Conservation (phyloP, 208 protist genomes). For the Angomonas deanei region DNA sequence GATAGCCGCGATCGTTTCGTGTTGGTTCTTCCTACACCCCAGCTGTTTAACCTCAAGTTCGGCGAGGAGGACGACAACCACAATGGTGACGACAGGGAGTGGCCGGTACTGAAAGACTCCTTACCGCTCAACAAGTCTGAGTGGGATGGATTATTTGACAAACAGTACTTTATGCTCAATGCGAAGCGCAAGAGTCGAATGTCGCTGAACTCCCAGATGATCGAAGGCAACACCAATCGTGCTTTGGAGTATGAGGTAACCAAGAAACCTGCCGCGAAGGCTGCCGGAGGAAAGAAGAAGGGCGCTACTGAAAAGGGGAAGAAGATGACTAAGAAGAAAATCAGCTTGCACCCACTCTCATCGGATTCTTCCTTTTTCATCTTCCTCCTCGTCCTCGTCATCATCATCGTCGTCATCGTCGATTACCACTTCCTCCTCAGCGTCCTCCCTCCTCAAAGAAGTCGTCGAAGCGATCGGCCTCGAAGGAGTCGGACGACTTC, state of each 20-base stretch:
- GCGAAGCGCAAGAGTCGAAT: neutral
- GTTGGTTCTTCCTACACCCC: constrained; percentile 32
- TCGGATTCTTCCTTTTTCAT: neutral
- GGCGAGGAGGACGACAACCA: neutral
- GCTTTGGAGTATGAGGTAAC: neutral
- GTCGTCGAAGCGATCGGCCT: neutral
- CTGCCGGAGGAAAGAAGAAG: neutral
- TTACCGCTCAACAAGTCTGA: constrained; percentile 16
- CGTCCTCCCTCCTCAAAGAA: neutral
- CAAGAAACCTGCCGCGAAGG: too few relatives aligned
- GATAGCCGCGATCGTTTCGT: constrained; percentile 32
- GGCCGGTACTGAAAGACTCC: constrained; percentile 10
- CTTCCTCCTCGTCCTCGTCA: constrained; percentile 5
- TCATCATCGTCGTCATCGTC: constrained; percentile 4
- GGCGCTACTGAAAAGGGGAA: neutral
- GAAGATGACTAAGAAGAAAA: neutral
- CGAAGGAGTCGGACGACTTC: constrained; percentile 9
- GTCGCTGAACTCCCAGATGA: neutral
- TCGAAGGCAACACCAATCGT: neutral
- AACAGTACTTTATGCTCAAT: constrained; percentile 15
- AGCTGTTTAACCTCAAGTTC: constrained; percentile 15
- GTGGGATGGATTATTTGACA: constrained; percentile 15
- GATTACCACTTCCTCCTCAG: neutral
- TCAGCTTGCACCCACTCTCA: neutral
- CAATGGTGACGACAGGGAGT: neutral